These are phyloP conservation scores for Kluyveromyces aestuarii DNA, from an alignment of 805 yeast species.

Conservation along the genomic window DNA sequence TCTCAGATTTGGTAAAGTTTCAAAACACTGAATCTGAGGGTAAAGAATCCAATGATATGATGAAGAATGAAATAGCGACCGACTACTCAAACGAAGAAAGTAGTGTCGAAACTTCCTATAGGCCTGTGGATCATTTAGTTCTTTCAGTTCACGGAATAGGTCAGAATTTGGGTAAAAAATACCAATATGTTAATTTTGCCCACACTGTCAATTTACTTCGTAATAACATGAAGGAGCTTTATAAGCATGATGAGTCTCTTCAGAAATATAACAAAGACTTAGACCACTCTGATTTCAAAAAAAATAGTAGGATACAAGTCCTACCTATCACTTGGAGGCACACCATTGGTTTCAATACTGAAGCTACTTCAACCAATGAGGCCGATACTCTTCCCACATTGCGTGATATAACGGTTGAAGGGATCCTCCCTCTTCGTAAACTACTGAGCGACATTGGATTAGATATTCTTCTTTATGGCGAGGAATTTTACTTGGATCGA, in stretches of 20 bases:
- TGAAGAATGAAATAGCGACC: constrained; percentile 41
- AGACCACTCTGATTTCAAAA: constrained; percentile 33
- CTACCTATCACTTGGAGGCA: constrained; percentile 92
- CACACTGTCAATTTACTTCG: constrained; percentile 70
- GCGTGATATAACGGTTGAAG: constrained; percentile 65
- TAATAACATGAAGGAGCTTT: constrained; percentile 44
- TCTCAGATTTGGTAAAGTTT: constrained; percentile 8
- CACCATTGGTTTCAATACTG: constrained; percentile 50
- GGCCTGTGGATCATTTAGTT: constrained; percentile 49
- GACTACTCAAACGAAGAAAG: constrained; percentile 41
- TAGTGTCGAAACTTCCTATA: constrained; percentile 31
- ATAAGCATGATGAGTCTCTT: constrained; percentile 33
- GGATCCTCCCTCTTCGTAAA: constrained; percentile 67
- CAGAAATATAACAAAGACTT: constrained; percentile 35
- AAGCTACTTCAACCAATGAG: constrained; percentile 35
- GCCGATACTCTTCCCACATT: constrained; percentile 48
- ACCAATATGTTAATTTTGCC: constrained; percentile 77
- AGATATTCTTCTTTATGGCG: constrained; percentile 74
- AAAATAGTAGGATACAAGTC: constrained; percentile 64
- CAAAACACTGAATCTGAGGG: constrained; percentile 3
- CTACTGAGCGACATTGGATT: constrained; percentile 79
- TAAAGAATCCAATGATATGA: constrained; percentile 17
- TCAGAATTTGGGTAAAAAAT: constrained; percentile 68
- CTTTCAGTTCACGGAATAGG: constrained; percentile 96
- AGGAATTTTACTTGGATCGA: constrained; percentile 52